These are phyloP conservation scores for Trametes meyenii DNA, from an alignment of 768 basidiomycete species.

Conservation along the genomic window DNA sequence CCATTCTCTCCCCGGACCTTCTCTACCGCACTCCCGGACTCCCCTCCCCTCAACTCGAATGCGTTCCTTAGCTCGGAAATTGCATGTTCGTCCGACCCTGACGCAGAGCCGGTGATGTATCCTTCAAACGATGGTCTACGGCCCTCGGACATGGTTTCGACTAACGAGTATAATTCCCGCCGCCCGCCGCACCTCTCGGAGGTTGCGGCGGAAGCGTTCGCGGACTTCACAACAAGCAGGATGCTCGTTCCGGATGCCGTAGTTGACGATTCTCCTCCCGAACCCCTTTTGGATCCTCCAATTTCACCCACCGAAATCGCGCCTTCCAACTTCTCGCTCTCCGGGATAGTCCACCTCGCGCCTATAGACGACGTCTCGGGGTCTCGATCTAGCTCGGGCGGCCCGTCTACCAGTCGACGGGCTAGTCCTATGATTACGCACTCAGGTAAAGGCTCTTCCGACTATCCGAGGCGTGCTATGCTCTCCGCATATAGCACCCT, in stretches of 20 bases:
- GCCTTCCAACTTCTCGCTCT: constrained; percentile 30
- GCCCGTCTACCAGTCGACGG: constrained; percentile 2
- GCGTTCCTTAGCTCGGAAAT: background rate
- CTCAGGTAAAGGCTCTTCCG: constrained; percentile 19
- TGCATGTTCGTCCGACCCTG: constrained; percentile 13
- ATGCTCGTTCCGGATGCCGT: constrained; percentile 6
- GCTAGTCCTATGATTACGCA: background rate
- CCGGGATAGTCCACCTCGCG: constrained; percentile 34
- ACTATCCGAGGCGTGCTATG: constrained; percentile 1
- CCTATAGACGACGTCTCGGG: constrained; percentile 22
- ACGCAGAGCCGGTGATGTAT: constrained; percentile 21
- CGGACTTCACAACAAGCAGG: constrained; percentile 10
- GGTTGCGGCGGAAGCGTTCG: constrained; percentile 26
- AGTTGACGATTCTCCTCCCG: background rate
- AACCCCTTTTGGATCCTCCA: background rate
- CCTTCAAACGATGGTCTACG: background rate
- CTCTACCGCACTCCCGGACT: constrained; percentile 9
- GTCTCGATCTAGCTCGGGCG: constrained; percentile 16
- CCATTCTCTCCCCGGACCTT: constrained; percentile 27
- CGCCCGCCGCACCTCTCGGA: constrained; percentile 28
- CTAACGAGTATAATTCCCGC: constrained; percentile 22
- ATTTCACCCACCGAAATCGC: background rate
- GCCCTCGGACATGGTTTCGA: background rate
- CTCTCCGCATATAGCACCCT: constrained; percentile 1
- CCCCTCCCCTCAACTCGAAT: background rate